Evolutionary conservation across 345 rosid genomes (phyloP).

Genomic region (Cochlearia excelsa): DNA sequence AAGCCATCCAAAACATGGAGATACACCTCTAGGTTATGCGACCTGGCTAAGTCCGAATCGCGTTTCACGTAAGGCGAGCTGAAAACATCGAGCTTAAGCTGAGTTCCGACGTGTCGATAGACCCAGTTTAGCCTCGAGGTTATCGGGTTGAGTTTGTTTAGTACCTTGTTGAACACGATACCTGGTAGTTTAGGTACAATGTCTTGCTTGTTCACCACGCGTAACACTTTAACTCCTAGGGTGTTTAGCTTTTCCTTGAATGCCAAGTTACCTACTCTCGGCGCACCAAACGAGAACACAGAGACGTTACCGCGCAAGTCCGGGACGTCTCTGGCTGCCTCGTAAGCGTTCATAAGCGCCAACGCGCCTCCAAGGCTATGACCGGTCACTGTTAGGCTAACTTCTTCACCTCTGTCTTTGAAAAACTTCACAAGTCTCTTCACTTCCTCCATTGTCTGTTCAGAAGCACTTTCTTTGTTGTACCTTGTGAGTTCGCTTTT

Average conservation of each 20-base stretch:
- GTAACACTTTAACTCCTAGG: conserved; percentile 49
- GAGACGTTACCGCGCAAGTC: conserved; percentile 38
- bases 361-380: conserved; percentile 67
- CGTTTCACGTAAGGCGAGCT: conserved; percentile 49
- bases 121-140: conserved; percentile 47
- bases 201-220: conserved; percentile 56
- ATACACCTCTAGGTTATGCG: conserved; percentile 56
- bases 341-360: conserved; percentile 56
- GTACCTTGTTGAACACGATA: conserved; percentile 44
- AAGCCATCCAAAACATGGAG: conserved; percentile 62
- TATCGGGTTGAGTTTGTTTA: conserved; percentile 41
- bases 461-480: conserved; percentile 50
- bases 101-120: conserved; percentile 59
- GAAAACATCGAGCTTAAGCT: conserved; percentile 45
- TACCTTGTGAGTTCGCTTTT: conserved; percentile 53
- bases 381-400: conserved; percentile 56
- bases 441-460: conserved; percentile 62
- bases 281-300: conserved; percentile 63
- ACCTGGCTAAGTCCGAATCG: conserved; percentile 40
- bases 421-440: conserved; percentile 35
- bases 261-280: conserved; percentile 61
- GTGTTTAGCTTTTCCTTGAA: conserved; percentile 49
- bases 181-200: conserved; percentile 63
- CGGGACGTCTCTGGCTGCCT: conserved; percentile 45
- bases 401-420: conserved; percentile 44